Base-by-base conservation (phyloP, 257 asterid genomes). In the Anisodus acutangulus region DNA sequence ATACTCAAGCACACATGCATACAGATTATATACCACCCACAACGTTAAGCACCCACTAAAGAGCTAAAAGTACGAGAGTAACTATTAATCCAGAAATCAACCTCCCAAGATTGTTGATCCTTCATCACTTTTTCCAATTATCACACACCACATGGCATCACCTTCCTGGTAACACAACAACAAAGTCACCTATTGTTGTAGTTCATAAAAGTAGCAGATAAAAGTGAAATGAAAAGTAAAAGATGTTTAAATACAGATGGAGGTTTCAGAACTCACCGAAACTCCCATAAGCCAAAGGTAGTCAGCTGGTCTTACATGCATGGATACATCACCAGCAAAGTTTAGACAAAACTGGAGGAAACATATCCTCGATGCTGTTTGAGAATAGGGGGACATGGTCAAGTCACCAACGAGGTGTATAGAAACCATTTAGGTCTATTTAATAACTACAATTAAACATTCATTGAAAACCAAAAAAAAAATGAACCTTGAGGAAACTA, bases 271-370 rank as follows among this genome's bases (percentile, higher is more conserved):
- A 91, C 99, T 91, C 85, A 95, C 99, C 81, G 85, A 85, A 87
- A 79, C 88, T 66, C 95, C 94, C 87, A 81, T 55, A 86, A 85
- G 92, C 68, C 90, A 82, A 71, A 95, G 95, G 91, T 95, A 95
- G 86, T 93, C 97, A 19, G 70, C 70, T 55, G 98, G 97, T 85
- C 91, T 90, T 83, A 93, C 59, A 78, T 71, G 54, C 94, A 95
- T 81, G 81, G 94, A 91, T 62, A 94, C 95, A 55, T 87, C 93
- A 35, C 95, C 94, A 69, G 92, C 95, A 82, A 95, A 95, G 90
- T 92, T 90, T 22, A 95, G 85, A 82, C 26, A 92, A 80, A 74
- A 93, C 92, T 4, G 84, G 81, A 63, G 98, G 98, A 80, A 95
- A 95, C 78, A 89, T 86, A 82, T 93, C 91, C 12, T 81, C 72